Percentiles rank a stretch among this genome's conserved stretches.
Conservation (phyloP, 768 basidiomycete species). For the Cubamyces sp. region DNA sequence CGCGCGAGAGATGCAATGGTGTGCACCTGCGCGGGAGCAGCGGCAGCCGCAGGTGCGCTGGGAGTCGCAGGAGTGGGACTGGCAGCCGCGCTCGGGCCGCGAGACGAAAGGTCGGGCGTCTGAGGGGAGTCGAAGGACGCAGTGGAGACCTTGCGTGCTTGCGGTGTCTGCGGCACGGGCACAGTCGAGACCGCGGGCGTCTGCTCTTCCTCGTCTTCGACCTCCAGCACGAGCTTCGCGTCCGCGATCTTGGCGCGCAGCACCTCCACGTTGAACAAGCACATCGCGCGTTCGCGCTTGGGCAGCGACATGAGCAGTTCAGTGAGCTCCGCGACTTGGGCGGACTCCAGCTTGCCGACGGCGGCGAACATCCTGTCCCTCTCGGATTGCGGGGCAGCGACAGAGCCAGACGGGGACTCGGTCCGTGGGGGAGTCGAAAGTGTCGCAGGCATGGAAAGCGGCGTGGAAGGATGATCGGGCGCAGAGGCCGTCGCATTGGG, state of each 20-base stretch:
- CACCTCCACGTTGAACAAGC: constrained; percentile 85
- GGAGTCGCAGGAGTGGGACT: constrained; percentile 73
- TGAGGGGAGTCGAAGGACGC: constrained; percentile 54
- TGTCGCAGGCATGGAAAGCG: constrained; percentile 75
- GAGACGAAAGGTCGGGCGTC: constrained; percentile 78
- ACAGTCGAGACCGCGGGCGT: constrained; percentile 41
- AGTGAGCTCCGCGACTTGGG: constrained; percentile 64
- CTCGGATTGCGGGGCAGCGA: constrained; percentile 65
- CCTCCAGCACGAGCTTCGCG: constrained; percentile 81
- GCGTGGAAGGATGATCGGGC: constrained; percentile 89
- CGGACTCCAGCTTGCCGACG: constrained; percentile 64
- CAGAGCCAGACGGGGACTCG: constrained; percentile 70
- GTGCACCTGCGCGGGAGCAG: constrained; percentile 38
- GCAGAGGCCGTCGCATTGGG: constrained; percentile 80
- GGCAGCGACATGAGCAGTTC: constrained; percentile 85
- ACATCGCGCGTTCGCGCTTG: constrained; percentile 89
- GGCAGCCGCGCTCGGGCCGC: constrained; percentile 71
- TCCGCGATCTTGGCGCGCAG: constrained; percentile 78
- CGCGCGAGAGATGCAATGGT: constrained; percentile 74
- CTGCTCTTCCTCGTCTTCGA: constrained; percentile 61
- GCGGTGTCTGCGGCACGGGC: constrained; percentile 58
- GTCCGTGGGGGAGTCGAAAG: constrained; percentile 84
- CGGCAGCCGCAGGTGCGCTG: constrained; percentile 36
- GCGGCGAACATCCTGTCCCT: constrained; percentile 74
- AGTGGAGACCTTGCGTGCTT: constrained; percentile 56